These are phyloP conservation scores for Tolypocladium ophioglossoides DNA, from an alignment of 2,329 filamentous ascomycete species.

Conservation along the genomic window DNA sequence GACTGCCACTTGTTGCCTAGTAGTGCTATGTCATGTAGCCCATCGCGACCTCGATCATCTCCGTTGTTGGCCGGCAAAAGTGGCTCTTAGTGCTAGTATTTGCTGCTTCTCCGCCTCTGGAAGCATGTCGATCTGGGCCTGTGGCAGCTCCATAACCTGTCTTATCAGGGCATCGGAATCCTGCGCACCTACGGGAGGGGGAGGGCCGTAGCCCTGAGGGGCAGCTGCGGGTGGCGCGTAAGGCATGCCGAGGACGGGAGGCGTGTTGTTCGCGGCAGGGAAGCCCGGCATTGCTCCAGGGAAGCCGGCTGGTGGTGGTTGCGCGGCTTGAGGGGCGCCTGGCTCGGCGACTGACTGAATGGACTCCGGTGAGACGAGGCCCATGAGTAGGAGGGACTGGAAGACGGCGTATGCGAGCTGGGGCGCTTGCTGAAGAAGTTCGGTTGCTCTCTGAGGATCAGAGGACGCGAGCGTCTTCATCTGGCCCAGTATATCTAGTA, in stretches of 20 bases:
- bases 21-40: neutral
- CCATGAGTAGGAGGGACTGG: constrained; percentile 86
- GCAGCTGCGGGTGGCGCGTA: constrained; percentile 32
- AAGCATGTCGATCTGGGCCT: constrained; percentile 69
- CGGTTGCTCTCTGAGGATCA: constrained; percentile 74
- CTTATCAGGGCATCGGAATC: constrained; percentile 66
- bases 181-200: constrained; percentile 24
- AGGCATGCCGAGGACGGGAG: constrained; percentile 32
- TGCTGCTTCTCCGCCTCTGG: constrained; percentile 67
- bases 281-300: constrained; percentile 23
- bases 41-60: constrained; percentile 10
- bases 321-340: constrained; percentile 27
- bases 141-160: constrained; percentile 71
- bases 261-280: constrained; percentile 33
- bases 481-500: constrained; percentile 86
- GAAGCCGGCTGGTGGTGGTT: constrained; percentile 19
- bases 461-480: constrained; percentile 84
- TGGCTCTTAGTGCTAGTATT: constrained; percentile 65
- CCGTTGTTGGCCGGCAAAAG: constrained; percentile 37
- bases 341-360: constrained; percentile 71
- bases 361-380: constrained; percentile 76
- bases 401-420: constrained; percentile 94
- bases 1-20: neutral
- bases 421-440: constrained; percentile 78
- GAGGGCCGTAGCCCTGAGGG: constrained; percentile 24